phyloP scores from a whole-genome alignment of 2,329 filamentous ascomycete species.

The Aureobasidium sp. region DNA sequence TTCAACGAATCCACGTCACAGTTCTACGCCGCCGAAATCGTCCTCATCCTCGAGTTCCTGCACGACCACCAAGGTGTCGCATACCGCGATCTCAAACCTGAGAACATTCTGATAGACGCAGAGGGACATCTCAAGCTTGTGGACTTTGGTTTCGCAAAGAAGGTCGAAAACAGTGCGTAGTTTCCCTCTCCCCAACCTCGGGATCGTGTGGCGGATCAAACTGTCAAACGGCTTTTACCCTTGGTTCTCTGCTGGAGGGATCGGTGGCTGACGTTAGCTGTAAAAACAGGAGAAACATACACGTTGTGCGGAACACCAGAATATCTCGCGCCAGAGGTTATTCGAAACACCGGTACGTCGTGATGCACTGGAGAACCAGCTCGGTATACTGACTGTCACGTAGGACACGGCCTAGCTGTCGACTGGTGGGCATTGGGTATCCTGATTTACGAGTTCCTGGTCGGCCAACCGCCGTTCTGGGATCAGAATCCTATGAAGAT shows the following conservation, averaged over 20 bases:
- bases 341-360: conserved; percentile 61
- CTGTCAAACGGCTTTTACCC: not conserved
- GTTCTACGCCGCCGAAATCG: conserved; percentile 79
- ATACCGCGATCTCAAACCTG: conserved; percentile 74
- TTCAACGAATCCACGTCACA: conserved; percentile 71
- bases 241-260: not conserved
- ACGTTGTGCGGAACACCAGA: conserved; percentile 78
- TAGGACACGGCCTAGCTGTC: conserved; percentile 59
- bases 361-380: not conserved
- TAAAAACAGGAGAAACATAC: conserved; percentile 57
- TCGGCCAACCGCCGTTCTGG: conserved; percentile 81
- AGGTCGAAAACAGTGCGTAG: conserved; percentile 50
- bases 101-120: conserved; percentile 70
- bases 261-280: not conserved
- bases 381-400: not conserved
- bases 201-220: not conserved
- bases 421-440: conserved; percentile 87
- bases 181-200: not conserved
- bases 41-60: conserved; percentile 69
- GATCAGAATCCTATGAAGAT: conserved; percentile 81
- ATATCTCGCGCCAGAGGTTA: conserved; percentile 77
- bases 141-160: conserved; percentile 79
- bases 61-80: conserved; percentile 74
- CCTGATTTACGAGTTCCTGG: conserved; percentile 74
- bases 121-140: conserved; percentile 75